Evolutionary conservation across 2,329 filamentous ascomycete genomes (phyloP).

Genomic region (Cercospora canescens): DNA sequence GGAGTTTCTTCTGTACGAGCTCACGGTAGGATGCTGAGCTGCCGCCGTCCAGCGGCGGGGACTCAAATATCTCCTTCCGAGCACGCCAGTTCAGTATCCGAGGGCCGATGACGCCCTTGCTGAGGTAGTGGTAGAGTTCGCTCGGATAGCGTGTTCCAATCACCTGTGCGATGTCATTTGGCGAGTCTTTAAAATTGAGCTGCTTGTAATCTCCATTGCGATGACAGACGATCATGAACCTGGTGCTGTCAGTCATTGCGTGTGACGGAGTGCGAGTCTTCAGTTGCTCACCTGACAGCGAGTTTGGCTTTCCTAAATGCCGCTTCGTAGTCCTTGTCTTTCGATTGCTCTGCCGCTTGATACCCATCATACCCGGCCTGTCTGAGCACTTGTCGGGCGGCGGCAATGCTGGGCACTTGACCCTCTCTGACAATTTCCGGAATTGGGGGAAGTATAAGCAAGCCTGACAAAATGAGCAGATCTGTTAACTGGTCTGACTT

Average conservation of each 20-base stretch:
- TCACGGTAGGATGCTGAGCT: slow-evolving; percentile 77
- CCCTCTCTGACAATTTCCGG: slow-evolving; percentile 61
- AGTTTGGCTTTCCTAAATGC: slow-evolving; percentile 84
- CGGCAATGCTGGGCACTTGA: slow-evolving; percentile 59
- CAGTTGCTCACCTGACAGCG: slow-evolving; percentile 61
- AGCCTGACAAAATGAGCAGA: slow-evolving; percentile 54
- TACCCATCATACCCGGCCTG: slow-evolving; percentile 66
- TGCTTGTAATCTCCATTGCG: slow-evolving; percentile 75
- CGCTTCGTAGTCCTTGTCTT: slow-evolving; percentile 82
- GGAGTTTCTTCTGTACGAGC: slow-evolving; percentile 72
- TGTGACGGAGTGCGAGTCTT: not conserved
- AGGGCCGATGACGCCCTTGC: slow-evolving; percentile 75
- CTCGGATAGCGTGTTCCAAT: slow-evolving; percentile 44
- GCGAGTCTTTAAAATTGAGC: slow-evolving; percentile 70
- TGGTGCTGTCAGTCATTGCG: not conserved
- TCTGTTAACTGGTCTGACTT: slow-evolving; percentile 77
- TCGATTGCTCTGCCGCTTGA: slow-evolving; percentile 70
- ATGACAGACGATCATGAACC: slow-evolving; percentile 79
- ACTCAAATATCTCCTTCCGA: slow-evolving; percentile 73
- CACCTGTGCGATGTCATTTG: slow-evolving; percentile 83
- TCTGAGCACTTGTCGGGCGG: slow-evolving; percentile 76
- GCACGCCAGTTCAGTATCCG: slow-evolving; percentile 81
- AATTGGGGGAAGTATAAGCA: slow-evolving; percentile 66
- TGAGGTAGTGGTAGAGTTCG: slow-evolving; percentile 61
- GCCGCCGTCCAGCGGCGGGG: slow-evolving; percentile 83